Percentiles rank a stretch among this genome's conserved stretches.
Conservation (phyloP, 176 grass and related monocot genomes). For the Coix lacrymajobi region DNA sequence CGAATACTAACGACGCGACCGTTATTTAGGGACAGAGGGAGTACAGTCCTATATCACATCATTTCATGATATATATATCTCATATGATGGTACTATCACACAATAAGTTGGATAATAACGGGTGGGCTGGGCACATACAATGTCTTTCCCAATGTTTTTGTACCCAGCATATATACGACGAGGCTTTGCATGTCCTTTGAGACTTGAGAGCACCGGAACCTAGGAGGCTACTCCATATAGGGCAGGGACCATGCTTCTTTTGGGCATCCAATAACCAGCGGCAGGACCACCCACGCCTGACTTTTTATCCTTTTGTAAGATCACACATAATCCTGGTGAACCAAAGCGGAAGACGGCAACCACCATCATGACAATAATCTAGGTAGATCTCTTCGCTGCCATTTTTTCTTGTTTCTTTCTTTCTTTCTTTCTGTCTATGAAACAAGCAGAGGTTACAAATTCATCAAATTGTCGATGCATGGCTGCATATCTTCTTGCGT, state of each 20-base stretch:
- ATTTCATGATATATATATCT: neutral
- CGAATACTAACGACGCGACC: too few relatives aligned
- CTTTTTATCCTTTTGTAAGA: constrained; percentile 42
- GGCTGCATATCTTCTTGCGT: too few relatives aligned
- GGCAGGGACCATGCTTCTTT: constrained; percentile 43
- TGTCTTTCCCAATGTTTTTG: constrained; percentile 7
- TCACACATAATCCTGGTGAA: neutral
- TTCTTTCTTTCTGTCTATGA: neutral
- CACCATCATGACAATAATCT: neutral
- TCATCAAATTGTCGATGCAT: too few relatives aligned
- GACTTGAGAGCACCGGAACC: constrained; percentile 30
- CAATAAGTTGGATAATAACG: neutral
- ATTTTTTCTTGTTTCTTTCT: too few relatives aligned
- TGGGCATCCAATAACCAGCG: constrained; percentile 24
- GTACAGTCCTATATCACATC: neutral
- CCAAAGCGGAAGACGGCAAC: neutral
- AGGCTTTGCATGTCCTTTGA: constrained; percentile 38
- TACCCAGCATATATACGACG: neutral
- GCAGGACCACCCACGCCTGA: constrained; percentile 27
- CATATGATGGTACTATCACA: neutral
- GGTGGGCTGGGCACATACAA: neutral
- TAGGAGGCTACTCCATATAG: constrained; percentile 45
- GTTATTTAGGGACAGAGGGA: too few relatives aligned
- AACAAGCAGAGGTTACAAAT: neutral
- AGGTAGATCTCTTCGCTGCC: neutral